Base-by-base conservation (phyloP, 345 rosid genomes). In the Hevea brasiliensis region DNA sequence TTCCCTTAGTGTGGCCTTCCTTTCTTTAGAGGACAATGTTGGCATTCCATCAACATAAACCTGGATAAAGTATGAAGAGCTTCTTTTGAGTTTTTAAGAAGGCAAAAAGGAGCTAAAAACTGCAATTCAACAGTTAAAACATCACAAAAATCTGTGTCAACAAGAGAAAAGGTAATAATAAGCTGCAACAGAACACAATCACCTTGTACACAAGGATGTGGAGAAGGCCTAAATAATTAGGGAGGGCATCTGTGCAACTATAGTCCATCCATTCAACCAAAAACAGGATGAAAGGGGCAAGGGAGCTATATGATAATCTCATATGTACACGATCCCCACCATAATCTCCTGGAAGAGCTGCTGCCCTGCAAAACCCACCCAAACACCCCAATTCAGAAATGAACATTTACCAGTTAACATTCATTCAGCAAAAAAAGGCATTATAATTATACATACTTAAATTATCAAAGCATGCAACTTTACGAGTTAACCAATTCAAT, bases 221-320 rank as follows among this genome's bases (percentile, higher is more conserved):
- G 77, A 90, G 86, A 24, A 90, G 84, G 71, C 90, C 92, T 76
- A 87, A 81, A 66, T 71, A 85, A 58, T 71, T 81, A 32, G 90
- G 90, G 24, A 90, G 76, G 4, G 83, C 53, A 76, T 84, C 92
- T 24, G 88, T 87, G 75, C 88, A 89, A 14, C 92, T 81, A 75
- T 72, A 89, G 72, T 88, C 90, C 89, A 87, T 83, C 96, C 92
- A 90, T 76, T 88, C 88, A 45, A 87, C 73, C 74, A 87, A 72
- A 81, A 82, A 88, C 68, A 90, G 76, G 72, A 87, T 67, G 51
- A 85, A 70, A 6, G 85, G 92, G 8, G 91, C 92, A 73, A 87
- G 61, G 4, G 89, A 85, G 77, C 91, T 82, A 74, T 83, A 90
- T 55, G 87, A 84, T 74, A 90, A 72, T 76, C 80, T 84, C 92